phyloP scores from a whole-genome alignment of 1,284 basidiomycete genomes.

The Cystobasidiaceae sp. region DNA sequence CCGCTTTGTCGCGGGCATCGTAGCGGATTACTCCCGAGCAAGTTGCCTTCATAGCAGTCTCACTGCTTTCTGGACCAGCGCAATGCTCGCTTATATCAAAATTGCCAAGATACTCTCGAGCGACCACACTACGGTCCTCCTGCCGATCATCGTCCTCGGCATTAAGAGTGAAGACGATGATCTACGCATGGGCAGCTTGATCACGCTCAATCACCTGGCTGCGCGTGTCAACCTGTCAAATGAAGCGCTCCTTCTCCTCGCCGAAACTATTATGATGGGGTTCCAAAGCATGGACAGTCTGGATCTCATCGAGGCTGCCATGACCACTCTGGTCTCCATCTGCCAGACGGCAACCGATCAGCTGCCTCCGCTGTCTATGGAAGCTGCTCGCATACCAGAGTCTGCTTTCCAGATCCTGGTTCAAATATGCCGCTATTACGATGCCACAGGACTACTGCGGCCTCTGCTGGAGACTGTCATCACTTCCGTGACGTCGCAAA shows the following conservation, averaged over 20 bases:
- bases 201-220: constrained; percentile 55
- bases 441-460: constrained; percentile 34
- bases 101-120: constrained; percentile 38
- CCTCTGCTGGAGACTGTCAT: constrained; percentile 35
- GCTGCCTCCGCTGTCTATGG: constrained; percentile 1
- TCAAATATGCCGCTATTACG: constrained; percentile 34
- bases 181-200: constrained; percentile 55
- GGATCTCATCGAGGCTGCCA: constrained; percentile 5
- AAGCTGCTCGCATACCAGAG: not conserved
- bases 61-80: constrained; percentile 76
- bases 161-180: constrained; percentile 34
- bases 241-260: constrained; percentile 31
- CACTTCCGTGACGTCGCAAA: not conserved
- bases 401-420: constrained; percentile 31
- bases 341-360: not conserved
- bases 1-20: constrained; percentile 61
- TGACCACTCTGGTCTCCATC: constrained; percentile 28
- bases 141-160: constrained; percentile 45
- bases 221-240: not conserved
- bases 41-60: constrained; percentile 63
- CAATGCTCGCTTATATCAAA: constrained; percentile 71
- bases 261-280: constrained; percentile 1
- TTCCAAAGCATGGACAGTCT: not conserved
- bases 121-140: constrained; percentile 44
- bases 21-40: constrained; percentile 59